phyloP scores from a whole-genome alignment of 78 protist genomes.

The Chrysochromulina tobinii region DNA sequence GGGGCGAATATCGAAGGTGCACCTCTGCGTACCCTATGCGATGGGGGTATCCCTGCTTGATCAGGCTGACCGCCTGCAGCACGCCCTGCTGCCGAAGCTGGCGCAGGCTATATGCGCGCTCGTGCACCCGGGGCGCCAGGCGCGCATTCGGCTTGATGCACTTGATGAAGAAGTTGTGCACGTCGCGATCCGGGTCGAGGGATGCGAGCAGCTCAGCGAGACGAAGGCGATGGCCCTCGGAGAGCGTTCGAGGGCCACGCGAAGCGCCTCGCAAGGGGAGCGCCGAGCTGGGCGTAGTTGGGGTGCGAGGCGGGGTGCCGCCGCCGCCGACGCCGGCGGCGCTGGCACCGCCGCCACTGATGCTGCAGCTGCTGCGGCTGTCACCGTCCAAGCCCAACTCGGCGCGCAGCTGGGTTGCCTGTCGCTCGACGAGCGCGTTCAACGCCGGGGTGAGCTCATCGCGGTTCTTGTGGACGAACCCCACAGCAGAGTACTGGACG shows the following conservation, averaged over 20 bases:
- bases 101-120: slow-evolving; percentile 49
- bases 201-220: slow-evolving; percentile 38
- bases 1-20: not conserved
- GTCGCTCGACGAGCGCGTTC: slow-evolving; percentile 18
- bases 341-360: too few species aligned
- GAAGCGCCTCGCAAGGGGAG: slow-evolving; percentile 67
- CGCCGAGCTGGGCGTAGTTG: not conserved
- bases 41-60: slow-evolving; percentile 79
- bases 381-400: too few species aligned
- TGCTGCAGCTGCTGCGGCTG: too few species aligned
- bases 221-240: slow-evolving; percentile 59
- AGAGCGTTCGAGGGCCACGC: not conserved
- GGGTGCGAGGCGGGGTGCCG: too few species aligned
- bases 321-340: too few species aligned
- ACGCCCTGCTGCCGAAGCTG: slow-evolving; percentile 88
- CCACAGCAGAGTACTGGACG: slow-evolving; percentile 51
- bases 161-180: slow-evolving; percentile 73
- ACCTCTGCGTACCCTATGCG: slow-evolving; percentile 63
- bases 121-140: slow-evolving; percentile 36
- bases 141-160: slow-evolving; percentile 84
- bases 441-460: slow-evolving; percentile 64
- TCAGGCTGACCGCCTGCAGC: slow-evolving; percentile 80
- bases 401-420: not conserved
- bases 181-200: slow-evolving; percentile 3
- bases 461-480: slow-evolving; percentile 65